A percentile compares a stretch with the other conserved stretches of the same genome.
Conservation (phyloP, 192 early-diverging fungal species). For the Powellomyces hirtus region DNA sequence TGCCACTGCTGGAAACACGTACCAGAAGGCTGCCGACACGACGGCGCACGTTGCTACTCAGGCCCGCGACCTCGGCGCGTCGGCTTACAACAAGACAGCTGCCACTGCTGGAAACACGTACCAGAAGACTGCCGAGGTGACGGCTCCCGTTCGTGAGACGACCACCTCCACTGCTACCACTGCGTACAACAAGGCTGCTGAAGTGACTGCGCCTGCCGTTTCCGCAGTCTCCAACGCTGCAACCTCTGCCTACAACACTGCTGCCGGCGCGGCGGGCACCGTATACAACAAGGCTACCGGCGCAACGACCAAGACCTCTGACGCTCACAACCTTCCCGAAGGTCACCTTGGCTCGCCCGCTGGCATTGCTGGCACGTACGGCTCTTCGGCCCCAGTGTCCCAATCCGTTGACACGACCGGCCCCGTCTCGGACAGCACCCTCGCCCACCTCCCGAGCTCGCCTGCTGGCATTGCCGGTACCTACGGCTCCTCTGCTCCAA, state of each 20-base stretch:
- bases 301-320: slow-evolving; percentile 1
- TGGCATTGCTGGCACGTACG: slow-evolving; percentile 22
- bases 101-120: slow-evolving; percentile 5
- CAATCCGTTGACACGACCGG: not conserved
- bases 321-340: slow-evolving; percentile 1
- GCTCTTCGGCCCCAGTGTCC: not conserved
- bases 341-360: slow-evolving; percentile 15
- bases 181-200: slow-evolving; percentile 17
- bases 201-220: slow-evolving; percentile 8
- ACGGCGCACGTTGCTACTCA: not conserved
- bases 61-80: not conserved
- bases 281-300: not conserved
- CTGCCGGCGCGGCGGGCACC: not conserved
- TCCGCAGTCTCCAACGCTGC: slow-evolving; percentile 17
- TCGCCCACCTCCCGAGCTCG: slow-evolving; percentile 1
- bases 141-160: not conserved
- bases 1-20: not conserved
- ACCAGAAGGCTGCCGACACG: not conserved
- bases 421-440: too few relatives aligned
- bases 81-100: not conserved
- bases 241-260: slow-evolving; percentile 15
- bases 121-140: not conserved
- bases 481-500: slow-evolving; percentile 1
- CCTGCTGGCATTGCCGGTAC: slow-evolving; percentile 19
- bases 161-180: slow-evolving; percentile 4